phyloP scores from a whole-genome alignment of 495 filamentous ascomycete genomes.

The Penicillium ucsense region DNA sequence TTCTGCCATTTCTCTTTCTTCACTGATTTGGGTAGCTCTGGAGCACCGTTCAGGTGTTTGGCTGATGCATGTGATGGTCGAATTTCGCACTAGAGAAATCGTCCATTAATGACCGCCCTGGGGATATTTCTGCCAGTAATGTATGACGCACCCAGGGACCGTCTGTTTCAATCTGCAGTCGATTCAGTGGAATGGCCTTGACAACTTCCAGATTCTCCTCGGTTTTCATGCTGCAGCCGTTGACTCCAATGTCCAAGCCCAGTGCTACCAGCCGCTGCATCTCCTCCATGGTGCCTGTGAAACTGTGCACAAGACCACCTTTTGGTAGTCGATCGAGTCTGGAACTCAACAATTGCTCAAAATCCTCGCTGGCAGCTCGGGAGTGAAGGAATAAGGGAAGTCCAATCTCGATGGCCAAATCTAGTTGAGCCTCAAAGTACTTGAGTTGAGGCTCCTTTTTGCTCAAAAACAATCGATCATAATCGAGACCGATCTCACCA shows the following conservation, averaged over 20 bases:
- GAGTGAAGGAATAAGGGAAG: conserved; percentile 88
- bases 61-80: conserved; percentile 43
- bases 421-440: conserved; percentile 73
- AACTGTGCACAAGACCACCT: conserved; percentile 79
- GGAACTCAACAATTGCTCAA: conserved; percentile 52
- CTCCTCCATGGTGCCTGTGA: conserved; percentile 77
- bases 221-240: conserved; percentile 89
- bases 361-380: conserved; percentile 72
- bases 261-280: conserved; percentile 65
- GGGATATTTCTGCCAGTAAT: no score
- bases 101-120: no score
- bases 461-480: conserved; percentile 77
- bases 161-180: conserved; percentile 86
- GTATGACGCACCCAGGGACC: conserved; percentile 61
- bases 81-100: conserved; percentile 39
- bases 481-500: conserved; percentile 93
- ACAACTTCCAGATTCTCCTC: conserved; percentile 80
- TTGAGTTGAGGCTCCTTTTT: conserved; percentile 67
- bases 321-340: conserved; percentile 49
- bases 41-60: conserved; percentile 36
- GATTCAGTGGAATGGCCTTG: conserved; percentile 57
- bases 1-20: conserved; percentile 92
- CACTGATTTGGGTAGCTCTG: conserved; percentile 45
- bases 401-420: conserved; percentile 66
- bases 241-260: conserved; percentile 77